Evolutionary conservation across 2,329 filamentous ascomycete genomes (phyloP).

Genomic region (Thelonectria rubi): DNA sequence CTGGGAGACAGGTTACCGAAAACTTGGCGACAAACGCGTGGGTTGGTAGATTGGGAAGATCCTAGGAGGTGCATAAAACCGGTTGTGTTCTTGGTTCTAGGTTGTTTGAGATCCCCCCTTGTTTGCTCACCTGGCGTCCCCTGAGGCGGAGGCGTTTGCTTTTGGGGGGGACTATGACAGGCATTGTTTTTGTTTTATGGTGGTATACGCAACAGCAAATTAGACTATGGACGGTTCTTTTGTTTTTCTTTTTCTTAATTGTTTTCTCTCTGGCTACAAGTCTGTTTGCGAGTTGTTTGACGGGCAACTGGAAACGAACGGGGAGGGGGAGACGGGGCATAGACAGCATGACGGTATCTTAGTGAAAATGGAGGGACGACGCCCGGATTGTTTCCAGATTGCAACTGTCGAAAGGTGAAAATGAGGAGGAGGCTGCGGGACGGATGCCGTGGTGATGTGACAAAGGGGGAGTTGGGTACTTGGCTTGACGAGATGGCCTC

Average conservation of each 20-base stretch:
- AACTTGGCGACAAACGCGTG: constrained; percentile 25
- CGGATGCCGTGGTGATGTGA: not conserved
- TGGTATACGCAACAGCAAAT: constrained; percentile 41
- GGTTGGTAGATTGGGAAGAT: constrained; percentile 32
- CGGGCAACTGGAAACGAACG: constrained; percentile 30
- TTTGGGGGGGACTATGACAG: constrained; percentile 38
- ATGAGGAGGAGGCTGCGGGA: not conserved
- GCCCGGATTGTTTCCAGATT: constrained; percentile 19
- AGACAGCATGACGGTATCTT: constrained; percentile 24
- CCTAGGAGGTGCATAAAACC: constrained; percentile 29
- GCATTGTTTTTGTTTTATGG: constrained; percentile 39
- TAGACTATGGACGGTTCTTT: constrained; percentile 46
- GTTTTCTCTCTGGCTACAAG: constrained; percentile 36
- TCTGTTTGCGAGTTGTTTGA: constrained; percentile 25
- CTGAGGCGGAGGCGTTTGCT: constrained; percentile 23
- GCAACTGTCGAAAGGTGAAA: constrained; percentile 12
- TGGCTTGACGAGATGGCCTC: not conserved
- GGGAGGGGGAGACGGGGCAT: constrained; percentile 23
- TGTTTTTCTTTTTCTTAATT: constrained; percentile 12
- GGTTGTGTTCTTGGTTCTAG: constrained; percentile 29
- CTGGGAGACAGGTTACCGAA: constrained; percentile 17
- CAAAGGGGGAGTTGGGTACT: not conserved
- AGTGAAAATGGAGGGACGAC: constrained; percentile 17
- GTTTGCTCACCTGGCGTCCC: constrained; percentile 8
- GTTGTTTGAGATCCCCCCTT: constrained; percentile 30